Base-by-base conservation (phyloP, 352 stramenopile genomes). In the Globisporangium echinulatum region DNA sequence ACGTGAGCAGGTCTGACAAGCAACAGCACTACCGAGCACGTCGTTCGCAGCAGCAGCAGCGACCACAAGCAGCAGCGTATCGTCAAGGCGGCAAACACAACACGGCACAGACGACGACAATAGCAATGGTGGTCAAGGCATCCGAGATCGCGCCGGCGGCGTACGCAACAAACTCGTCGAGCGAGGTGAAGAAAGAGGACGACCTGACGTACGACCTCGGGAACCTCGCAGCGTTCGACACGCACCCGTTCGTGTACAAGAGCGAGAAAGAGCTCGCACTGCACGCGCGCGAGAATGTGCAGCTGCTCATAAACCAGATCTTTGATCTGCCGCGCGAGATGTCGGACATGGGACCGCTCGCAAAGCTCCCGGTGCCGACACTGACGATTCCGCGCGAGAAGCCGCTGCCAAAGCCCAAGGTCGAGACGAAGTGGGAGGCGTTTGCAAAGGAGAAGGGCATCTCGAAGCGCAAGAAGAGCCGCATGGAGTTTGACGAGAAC, bases 401-500 rank as follows among this genome's bases (percentile, higher is more conserved):
- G 66, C 90, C 90, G 38, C 63, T 97, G 56, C 90, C 88, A 1
- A 95, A 94, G 69, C 82, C 81, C 40, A 99, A 98, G 78, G 74
- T 96, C 65, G 91, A 98, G 72, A 99, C 97, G 11, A 98, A 95
- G 72, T 99, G 97, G 97, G 96, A 99, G 77, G 96, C 98, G 69
- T 99, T 99, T 74, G 97, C 97, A 37, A 92, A 97, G 67, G 87
- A 98, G 62, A 98, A 99, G 77, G 97, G 97, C 59, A 99, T 99
- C 67, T 79, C 94, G 52, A 97, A 98, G 66, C 91, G 94, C 62
- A 99, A 99, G 74, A 94, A 97, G 68, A 95, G 84, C 40, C 88
- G 96, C 61, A 99, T 98, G 87, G 77, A 96, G 50, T 99, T 94
- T 58, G 97, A 99, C 66, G 97, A 99, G 68, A 62, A 79, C 14